Evolutionary conservation across 2,329 filamentous ascomycete species (phyloP), one percentile per base, ranked within the genome.

Genomic region (Cladosporium sp.): DNA sequence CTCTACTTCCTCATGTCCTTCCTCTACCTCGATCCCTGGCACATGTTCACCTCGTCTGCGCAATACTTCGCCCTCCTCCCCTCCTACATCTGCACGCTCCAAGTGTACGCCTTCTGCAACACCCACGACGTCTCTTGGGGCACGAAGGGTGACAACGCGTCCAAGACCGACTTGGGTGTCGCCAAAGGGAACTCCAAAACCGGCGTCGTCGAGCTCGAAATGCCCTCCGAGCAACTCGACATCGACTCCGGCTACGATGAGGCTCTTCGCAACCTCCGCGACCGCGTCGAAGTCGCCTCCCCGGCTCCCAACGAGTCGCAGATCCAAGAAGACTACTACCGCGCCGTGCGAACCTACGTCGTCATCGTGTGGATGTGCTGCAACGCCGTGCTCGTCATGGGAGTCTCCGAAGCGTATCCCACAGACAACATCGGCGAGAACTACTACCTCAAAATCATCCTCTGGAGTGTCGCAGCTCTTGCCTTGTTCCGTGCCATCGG

Each of bases 41-140:
- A 99, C 80, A 94, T 99, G 89, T 89, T 99, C 77, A 99, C 94
- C 12, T 93, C 88, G 0, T 87, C 90, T 0, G 84, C 82, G 0
- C 92, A 97, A 73, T 99, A 99, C 80, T 97, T 99, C 73, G 83
- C 92, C 49, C 85, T 99, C 25, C 81, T 99, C 37, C 94, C 94
- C 0, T 88, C 83, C 39, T 99, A 97, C 78, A 96, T 99, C 75
- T 97, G 94, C 79, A 97, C 91, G 0, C 82, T 99, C 2, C 94
- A 99, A 75, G 92, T 97, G 19, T 99, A 99, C 76, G 94, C 94
- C 43, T 99, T 99, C 76, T 97, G 94, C 80, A 99, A 99, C 78
- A 96, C 93, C 0, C 94, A 99, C 83, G 94, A 99, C 73, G 92
- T 99, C 19, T 96, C 92, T 0, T 99, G 94, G 94, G 94, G 94